Base-by-base conservation (phyloP, 2,329 filamentous ascomycete genomes). In the Phialocephala subalpina region DNA sequence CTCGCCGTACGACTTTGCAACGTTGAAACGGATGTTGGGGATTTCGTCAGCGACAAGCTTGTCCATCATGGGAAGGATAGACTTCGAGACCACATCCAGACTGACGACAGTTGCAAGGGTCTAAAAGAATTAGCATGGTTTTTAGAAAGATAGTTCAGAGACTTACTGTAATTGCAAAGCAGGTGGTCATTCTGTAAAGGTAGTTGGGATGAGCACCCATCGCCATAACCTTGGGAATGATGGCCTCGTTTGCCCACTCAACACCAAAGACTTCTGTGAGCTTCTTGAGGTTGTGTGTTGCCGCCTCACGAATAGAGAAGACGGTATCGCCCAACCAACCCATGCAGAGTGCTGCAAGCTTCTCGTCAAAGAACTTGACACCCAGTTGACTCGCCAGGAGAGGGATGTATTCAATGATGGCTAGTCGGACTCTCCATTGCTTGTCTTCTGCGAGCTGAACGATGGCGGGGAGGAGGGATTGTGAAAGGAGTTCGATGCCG, bases 161-260 rank as follows among this genome's bases (percentile, higher is more conserved):
- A 87, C 92, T 84, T 86, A 99, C 96, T 74, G 94, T 95, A 72
- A 99, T 97, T 69, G 96, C 96, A 79, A 99, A 99, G 83, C 95
- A 98, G n/a, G 96, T 99, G 11, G 96, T 99, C 96, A 99, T 99
- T 78, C 96, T 89, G 86, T 99, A 99, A 61, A 99, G 90, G 79
- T 99, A 99, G 83, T 99, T 99, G 68, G 95, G 93, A 79, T 99
- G 96, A 77, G 93, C 92, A 67, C 96, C 96, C 96, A 99, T 98
- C 42, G 92, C 92, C 87, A 97, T 96, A 71, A 99, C 96, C 84
- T 98, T 98, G 67, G 96, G 96, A 74, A 99, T 97, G 76, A 99
- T 99, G 56, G 94, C 94, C 78, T 94, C 92, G 79, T 91, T 97
- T 52, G 96, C 95, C 96, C 96, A 99, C 70, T 97, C 94, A 18